These are phyloP conservation scores for Canavalia ensiformis DNA, from an alignment of 306 rosid genomes.

Conservation along the genomic window DNA sequence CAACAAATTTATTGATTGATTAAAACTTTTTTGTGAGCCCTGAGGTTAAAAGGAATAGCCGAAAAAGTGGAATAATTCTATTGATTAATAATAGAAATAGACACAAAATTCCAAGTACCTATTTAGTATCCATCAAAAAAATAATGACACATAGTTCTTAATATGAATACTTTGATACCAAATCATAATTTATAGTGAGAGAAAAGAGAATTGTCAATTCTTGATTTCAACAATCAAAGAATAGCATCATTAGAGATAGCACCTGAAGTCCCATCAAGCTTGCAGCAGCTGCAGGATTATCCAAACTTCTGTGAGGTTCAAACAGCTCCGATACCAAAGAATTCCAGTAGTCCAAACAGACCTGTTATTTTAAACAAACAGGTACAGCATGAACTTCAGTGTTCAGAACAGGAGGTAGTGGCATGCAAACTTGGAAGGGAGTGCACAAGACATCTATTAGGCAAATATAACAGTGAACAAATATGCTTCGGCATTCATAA, in stretches of 20 bases:
- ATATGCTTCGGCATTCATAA: not conserved
- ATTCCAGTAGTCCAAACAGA: conserved; percentile 98
- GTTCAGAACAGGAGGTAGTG: conserved; percentile 11
- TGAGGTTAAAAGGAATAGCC: not conserved
- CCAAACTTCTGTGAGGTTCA: conserved; percentile 58
- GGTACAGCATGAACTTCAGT: conserved; percentile 1
- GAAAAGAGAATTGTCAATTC: conserved; percentile 8
- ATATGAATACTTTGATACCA: not conserved
- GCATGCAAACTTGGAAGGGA: conserved; percentile 1
- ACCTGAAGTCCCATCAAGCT: conserved; percentile 66
- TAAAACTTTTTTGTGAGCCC: not conserved
- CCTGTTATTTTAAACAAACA: conserved; percentile 60
- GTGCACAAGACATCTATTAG: not conserved
- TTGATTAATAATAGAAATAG: not conserved
- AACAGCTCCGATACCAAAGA: conserved; percentile 79
- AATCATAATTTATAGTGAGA: not conserved
- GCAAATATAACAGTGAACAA: not conserved
- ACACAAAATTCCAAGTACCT: not conserved
- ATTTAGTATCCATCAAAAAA: not conserved
- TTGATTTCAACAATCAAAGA: conserved; percentile 8
- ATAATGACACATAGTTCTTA: not conserved
- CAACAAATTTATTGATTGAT: not conserved
- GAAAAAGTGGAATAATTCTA: not conserved
- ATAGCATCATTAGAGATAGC: conserved; percentile 55
- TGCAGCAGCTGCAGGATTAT: conserved; percentile 59